Base-by-base conservation (phyloP, 1,284 basidiomycete species). In the Megacollybia platyphylla region DNA sequence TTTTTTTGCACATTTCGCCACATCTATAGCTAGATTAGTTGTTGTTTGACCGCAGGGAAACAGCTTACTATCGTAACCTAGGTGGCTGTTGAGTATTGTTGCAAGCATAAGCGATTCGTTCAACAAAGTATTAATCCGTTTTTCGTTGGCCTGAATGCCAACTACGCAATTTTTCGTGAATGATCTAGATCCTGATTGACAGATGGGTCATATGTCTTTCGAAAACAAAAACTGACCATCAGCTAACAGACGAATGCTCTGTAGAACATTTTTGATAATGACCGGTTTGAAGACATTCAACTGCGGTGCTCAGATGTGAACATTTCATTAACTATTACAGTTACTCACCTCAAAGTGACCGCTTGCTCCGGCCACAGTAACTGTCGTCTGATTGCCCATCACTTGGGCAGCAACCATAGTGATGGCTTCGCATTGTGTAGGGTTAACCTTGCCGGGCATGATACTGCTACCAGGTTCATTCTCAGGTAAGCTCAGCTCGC, bases 361-460 rank as follows among this genome's bases (percentile, higher is more conserved):
- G 57, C 83, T 91, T 4, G 90, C 82, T 44, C 96, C 91, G 35
- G 92, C 94, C 49, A 99, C 71, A 53, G 84, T 88, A 59, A 98
- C 91, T 45, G 85, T 69, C 31, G 90, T 93, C 64, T 98, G 88
- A 68, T 98, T 99, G 40, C 96, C 96, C 65, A 98, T 96, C 7
- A 98, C 94, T 63, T 98, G 96, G 0, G 94, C 91, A 39, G 92
- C 90, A 36, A 98, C 91, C 96, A 98, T 98, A 18, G 96, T 98
- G 48, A 96, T 65, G 8, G 96, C 96, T 68, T 99, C 96, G 55
- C 96, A 98, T 63, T 99, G 96, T 4, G 96, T 99, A 11, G 96
- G 96, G 69, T 99, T 99, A 46, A 99, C 96, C 68, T 99, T 98
- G 50, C 96, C 96, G 15, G 96, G 96, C 96, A 99, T 99, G 68